Base-by-base conservation (phyloP, 2,329 filamentous ascomycete species). In the Fusarium sp. region DNA sequence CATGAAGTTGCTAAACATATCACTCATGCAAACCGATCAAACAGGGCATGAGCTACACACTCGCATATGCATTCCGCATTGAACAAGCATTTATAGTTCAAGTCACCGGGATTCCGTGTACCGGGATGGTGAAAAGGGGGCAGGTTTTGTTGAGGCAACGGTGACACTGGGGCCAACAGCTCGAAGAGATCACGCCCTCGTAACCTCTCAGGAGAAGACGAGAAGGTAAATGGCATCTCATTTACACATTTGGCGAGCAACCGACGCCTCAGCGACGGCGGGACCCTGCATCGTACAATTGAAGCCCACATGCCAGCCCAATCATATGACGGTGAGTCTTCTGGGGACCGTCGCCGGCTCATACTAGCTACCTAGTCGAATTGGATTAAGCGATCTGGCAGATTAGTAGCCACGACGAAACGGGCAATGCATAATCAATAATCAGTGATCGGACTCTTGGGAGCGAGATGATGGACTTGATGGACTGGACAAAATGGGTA, bases 381-480 rank as follows among this genome's bases (percentile, higher is more conserved):
- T 32, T 37, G 25, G 32, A 52, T 48, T 35, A 43, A 39, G 52
- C 39, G 61, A 50, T 58, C 37, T 56, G 20, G 50, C 30, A 39
- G 43, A 32, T 52, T 60, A 60, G 48, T 27, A 52, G 14, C 25
- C 45, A 30, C 25, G 45, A 50, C 45, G 45, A 50, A 50, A 50
- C 25, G 10, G 45, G 45, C 45, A 50, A 50, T 50, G 25, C 45
- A 50, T 50, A 27, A 50, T 50, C 45, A 50, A 50, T 50, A 50
- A 50, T 50, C 45, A 18, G 25, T 50, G 45, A 50, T 64, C 45
- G 45, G 45, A 18, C 20, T 32, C 45, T 20, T 45, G 45, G 56
- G 72, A 75, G 61, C 66, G 70, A 75, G 56, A 75, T 75, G 70
- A 57, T 32, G 30, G 30, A 32, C 8, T 68, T 75, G 70, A 57